A percentile compares a stretch with the other conserved stretches of the same genome.
These are phyloP conservation scores for Camellia lanceoleosa DNA, from an alignment of 148 eudicot genomes.

Conservation along the genomic window DNA sequence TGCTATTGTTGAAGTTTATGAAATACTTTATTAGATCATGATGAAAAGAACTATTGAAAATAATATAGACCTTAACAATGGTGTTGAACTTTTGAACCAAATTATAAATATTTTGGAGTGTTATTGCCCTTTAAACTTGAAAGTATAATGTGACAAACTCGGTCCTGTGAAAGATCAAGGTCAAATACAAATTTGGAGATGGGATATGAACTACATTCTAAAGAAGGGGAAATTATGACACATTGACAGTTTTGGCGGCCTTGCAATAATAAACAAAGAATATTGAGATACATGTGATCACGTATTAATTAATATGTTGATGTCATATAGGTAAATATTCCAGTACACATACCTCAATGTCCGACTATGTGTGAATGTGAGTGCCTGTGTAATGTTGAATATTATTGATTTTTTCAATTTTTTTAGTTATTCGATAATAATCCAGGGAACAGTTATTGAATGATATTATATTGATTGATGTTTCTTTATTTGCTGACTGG, in stretches of 20 bases:
- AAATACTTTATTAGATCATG: too few species aligned
- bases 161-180: background rate
- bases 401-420: background rate
- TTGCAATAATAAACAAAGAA: too few species aligned
- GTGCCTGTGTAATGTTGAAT: background rate
- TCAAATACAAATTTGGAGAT: background rate
- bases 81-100: background rate
- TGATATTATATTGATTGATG: background rate
- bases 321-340: too few species aligned
- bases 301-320: too few species aligned
- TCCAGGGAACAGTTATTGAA: background rate
- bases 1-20: conserved; percentile 2
- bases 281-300: too few species aligned
- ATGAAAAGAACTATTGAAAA: background rate
- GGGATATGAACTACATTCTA: too few species aligned
- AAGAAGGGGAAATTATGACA: too few species aligned
- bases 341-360: too few species aligned
- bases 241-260: too few species aligned
- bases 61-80: background rate
- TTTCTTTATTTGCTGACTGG: background rate
- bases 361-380: background rate
- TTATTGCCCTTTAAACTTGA: background rate
- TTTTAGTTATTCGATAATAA: background rate
- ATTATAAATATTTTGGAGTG: background rate
- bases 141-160: background rate